Evolutionary conservation across 2,329 filamentous ascomycete species (phyloP).

Genomic region (Trichoderma sp.): DNA sequence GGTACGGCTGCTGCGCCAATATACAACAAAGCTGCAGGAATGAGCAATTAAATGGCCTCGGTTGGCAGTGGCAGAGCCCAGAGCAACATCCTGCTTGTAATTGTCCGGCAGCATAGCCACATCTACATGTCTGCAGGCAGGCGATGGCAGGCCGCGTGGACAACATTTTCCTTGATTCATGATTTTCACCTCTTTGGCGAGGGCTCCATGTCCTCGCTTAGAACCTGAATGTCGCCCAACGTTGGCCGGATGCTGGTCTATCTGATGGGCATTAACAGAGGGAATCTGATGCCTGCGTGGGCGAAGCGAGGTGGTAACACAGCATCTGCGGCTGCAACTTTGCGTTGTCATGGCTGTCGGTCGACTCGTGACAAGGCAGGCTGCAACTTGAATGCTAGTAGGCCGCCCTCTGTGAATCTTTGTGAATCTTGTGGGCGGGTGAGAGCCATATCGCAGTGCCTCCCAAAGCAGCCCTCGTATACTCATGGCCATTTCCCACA

Average conservation of each 20-base stretch:
- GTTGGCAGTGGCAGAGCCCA: slow-evolving; percentile 12
- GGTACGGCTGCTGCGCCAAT: background rate
- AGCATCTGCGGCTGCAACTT: slow-evolving; percentile 16
- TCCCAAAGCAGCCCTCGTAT: background rate
- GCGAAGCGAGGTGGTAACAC: slow-evolving; percentile 17
- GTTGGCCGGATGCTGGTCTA: background rate
- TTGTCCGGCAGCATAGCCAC: background rate
- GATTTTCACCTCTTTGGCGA: background rate
- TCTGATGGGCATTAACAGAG: background rate
- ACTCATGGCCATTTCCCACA: background rate
- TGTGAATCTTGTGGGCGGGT: background rate
- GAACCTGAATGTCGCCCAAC: slow-evolving; percentile 18
- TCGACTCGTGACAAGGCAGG: background rate
- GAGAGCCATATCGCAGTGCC: background rate
- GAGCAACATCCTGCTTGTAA: background rate
- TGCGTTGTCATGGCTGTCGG: slow-evolving; percentile 7
- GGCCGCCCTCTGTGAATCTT: background rate
- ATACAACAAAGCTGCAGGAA: slow-evolving; percentile 12
- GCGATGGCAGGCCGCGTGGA: background rate
- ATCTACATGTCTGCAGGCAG: background rate
- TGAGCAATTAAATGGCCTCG: slow-evolving; percentile 14
- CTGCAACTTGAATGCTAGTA: background rate
- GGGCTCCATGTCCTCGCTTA: slow-evolving; percentile 10
- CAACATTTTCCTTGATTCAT: background rate
- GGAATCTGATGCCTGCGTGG: background rate